These are phyloP conservation scores for Lactifluus subvellereus DNA, from an alignment of 768 basidiomycete species.

Conservation along the genomic window DNA sequence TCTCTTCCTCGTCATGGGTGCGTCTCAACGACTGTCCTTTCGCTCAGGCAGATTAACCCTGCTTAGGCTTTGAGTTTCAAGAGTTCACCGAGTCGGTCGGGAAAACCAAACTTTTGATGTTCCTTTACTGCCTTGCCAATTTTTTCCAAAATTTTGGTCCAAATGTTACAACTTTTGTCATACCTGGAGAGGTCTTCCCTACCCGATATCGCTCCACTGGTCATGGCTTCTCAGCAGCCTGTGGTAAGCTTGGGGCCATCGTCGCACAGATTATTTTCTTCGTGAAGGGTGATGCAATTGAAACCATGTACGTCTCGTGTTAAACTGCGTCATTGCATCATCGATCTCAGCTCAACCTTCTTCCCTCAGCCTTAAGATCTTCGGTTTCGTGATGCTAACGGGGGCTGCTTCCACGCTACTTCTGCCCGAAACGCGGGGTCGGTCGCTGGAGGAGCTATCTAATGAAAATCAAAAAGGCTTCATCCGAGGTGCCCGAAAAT, in stretches of 20 bases:
- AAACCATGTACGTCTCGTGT: conserved; percentile 31
- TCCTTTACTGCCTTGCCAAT: conserved; percentile 37
- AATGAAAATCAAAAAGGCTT: conserved; percentile 35
- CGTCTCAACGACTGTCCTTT: conserved; percentile 20
- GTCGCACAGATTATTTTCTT: conserved; percentile 35
- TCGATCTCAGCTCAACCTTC: neutral
- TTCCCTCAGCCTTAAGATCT: conserved; percentile 36
- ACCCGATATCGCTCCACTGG: conserved; percentile 41
- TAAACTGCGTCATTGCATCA: conserved; percentile 2
- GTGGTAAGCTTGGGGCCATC: conserved; percentile 42
- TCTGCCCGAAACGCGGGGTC: conserved; percentile 39
- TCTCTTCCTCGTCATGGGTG: conserved; percentile 66
- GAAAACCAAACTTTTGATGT: conserved; percentile 33
- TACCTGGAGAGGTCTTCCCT: conserved; percentile 42
- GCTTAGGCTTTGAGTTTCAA: conserved; percentile 29
- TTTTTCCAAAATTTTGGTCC: conserved; percentile 44
- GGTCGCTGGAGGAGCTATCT: conserved; percentile 34
- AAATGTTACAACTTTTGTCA: conserved; percentile 40
- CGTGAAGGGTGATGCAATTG: conserved; percentile 25
- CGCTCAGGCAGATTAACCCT: neutral
- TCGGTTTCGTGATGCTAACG: conserved; percentile 44
- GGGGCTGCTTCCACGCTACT: conserved; percentile 39
- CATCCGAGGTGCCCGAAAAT: conserved; percentile 22
- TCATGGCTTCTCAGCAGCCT: conserved; percentile 42
- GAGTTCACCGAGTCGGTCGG: conserved; percentile 27